phyloP scores from a whole-genome alignment of 2,329 filamentous ascomycete genomes.

The Monilinia polystroma region DNA sequence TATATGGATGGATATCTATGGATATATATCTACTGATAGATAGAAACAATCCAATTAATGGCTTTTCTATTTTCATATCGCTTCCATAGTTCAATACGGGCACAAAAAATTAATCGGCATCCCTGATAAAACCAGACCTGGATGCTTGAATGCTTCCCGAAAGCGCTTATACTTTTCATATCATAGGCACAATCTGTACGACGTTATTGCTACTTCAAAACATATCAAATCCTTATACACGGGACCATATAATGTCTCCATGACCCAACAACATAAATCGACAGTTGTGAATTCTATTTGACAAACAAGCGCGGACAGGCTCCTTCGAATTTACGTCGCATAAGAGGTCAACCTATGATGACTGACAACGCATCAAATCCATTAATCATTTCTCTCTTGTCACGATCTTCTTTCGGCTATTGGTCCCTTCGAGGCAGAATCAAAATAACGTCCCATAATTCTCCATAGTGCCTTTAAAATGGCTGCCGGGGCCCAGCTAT shows the following conservation, averaged over 20 bases:
- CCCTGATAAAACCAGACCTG: background rate
- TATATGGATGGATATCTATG: too few relatives aligned
- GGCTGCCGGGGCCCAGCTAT: conserved; percentile 1
- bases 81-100: background rate
- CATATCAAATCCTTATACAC: background rate
- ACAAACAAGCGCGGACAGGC: conserved; percentile 12
- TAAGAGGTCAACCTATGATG: conserved; percentile 6
- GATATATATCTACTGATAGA: background rate
- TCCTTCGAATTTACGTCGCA: conserved; percentile 13
- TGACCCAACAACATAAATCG: background rate
- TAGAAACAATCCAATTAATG: background rate
- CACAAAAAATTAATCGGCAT: conserved; percentile 1
- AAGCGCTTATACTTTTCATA: conserved; percentile 11
- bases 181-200: background rate
- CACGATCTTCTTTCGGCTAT: background rate
- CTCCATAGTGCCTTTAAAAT: conserved; percentile 2
- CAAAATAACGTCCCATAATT: background rate
- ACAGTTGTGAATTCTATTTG: conserved; percentile 8
- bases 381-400: background rate
- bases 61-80: background rate
- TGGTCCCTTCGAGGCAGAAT: background rate
- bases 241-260: background rate
- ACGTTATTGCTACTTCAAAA: background rate
- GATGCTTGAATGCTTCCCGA: conserved; percentile 10
- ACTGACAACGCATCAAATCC: background rate